These are phyloP conservation scores for Coemansia asiatica DNA, from an alignment of 192 early-diverging fungal genomes.

Conservation along the genomic window DNA sequence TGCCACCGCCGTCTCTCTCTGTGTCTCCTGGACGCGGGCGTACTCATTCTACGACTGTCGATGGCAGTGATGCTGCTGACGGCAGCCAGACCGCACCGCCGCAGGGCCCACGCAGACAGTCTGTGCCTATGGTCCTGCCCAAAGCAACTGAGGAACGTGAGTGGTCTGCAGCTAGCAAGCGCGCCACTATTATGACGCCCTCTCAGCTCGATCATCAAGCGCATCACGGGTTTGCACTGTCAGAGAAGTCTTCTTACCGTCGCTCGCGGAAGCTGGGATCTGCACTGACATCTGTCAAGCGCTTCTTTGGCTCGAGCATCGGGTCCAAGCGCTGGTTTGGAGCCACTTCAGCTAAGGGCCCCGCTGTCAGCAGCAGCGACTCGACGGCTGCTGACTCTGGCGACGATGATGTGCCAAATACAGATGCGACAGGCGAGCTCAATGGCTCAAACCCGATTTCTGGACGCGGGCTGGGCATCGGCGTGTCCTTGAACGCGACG, in stretches of 20 bases:
- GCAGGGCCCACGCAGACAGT: conserved; percentile 44
- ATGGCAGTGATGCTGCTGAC: conserved; percentile 4
- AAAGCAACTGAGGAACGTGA: conserved; percentile 24
- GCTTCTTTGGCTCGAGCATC: conserved; percentile 35
- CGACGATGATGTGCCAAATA: conserved; percentile 1
- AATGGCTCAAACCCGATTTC: conserved; percentile 21
- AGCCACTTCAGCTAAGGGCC: conserved; percentile 21
- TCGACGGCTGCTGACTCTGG: conserved; percentile 20
- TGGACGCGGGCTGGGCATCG: conserved; percentile 31
- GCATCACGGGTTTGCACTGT: conserved; percentile 20
- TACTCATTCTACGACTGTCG: conserved; percentile 40
- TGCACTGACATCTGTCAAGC: conserved; percentile 49
- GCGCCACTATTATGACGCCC: conserved; percentile 50
- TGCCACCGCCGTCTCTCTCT: background rate
- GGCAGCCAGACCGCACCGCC: conserved; percentile 9
- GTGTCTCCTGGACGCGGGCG: conserved; percentile 22
- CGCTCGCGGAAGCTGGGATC: conserved; percentile 42
- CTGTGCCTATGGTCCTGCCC: conserved; percentile 36
- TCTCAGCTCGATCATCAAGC: conserved; percentile 25
- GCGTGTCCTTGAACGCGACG: background rate
- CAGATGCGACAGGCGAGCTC: conserved; percentile 7
- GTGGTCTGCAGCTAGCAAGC: conserved; percentile 31
- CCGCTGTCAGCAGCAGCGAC: conserved; percentile 23
- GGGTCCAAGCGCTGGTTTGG: conserved; percentile 50
- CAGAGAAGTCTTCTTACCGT: conserved; percentile 32